Conservation (phyloP, 169 alveolate species). For the Babesia microti region DNA sequence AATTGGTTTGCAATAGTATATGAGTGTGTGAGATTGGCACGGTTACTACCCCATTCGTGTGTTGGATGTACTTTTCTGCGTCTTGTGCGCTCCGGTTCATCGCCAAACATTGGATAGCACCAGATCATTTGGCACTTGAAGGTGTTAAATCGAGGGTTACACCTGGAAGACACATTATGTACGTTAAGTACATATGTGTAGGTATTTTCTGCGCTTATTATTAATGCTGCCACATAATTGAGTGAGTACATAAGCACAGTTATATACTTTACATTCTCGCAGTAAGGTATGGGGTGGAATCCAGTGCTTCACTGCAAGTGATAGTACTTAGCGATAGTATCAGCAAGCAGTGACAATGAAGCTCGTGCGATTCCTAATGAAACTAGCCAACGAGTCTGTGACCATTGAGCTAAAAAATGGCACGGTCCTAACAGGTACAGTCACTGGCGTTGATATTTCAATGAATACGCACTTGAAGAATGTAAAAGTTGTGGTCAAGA, state of each 20-base stretch:
- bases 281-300: no score
- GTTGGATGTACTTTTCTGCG: constrained; percentile 43
- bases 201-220: no score
- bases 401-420: constrained; percentile 96
- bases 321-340: no score
- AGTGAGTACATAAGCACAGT: no score
- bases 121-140: no score
- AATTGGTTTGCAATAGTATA: constrained; percentile 48
- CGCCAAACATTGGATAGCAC: constrained; percentile 54
- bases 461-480: constrained; percentile 97
- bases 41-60: constrained; percentile 40
- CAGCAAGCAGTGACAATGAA: constrained; percentile 87
- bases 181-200: no score
- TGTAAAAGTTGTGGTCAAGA: constrained; percentile 90
- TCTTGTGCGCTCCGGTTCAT: constrained; percentile 30
- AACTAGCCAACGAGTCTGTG: constrained; percentile 89
- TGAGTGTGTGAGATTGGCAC: constrained; percentile 32
- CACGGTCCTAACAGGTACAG: constrained; percentile 88
- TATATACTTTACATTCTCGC: no score
- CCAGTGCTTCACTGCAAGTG: no score
- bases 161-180: no score
- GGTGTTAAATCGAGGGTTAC: no score
- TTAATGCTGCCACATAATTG: no score
- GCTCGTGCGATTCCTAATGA: constrained; percentile 91
- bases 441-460: constrained; percentile 91